Conservation (phyloP, 345 rosid species). For the Eucalyptus marginata region DNA sequence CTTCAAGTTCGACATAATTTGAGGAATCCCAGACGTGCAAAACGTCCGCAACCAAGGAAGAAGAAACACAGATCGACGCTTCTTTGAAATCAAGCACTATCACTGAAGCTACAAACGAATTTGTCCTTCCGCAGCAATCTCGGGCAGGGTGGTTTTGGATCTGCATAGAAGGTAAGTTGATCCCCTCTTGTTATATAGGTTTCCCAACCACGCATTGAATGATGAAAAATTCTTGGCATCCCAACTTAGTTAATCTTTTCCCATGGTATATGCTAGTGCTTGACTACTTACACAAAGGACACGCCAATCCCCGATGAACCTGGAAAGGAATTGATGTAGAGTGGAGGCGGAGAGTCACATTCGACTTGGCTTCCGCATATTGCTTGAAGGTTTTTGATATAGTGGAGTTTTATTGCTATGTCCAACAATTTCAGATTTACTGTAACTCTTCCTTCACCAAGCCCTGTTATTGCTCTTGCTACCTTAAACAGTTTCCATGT, state of each 20-base stretch:
- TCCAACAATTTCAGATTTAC: not conserved
- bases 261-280: not conserved
- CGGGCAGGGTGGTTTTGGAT: conserved; percentile 23
- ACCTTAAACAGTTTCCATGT: not conserved
- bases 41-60: not conserved
- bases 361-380: not conserved
- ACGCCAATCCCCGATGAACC: not conserved
- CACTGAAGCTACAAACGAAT: conserved; percentile 3
- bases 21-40: not conserved
- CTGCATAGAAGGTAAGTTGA: conserved; percentile 12
- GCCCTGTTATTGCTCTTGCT: not conserved
- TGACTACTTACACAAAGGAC: not conserved
- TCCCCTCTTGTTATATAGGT: not conserved
- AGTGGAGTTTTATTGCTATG: not conserved
- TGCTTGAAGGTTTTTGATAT: not conserved
- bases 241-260: not conserved
- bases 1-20: not conserved
- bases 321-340: not conserved
- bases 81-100: not conserved
- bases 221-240: not conserved
- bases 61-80: not conserved
- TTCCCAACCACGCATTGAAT: not conserved
- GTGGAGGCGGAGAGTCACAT: not conserved
- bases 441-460: not conserved
- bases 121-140: conserved; percentile 1